These are phyloP conservation scores for Selenicereus undatus DNA, from an alignment of 148 eudicot genomes.

Conservation along the genomic window DNA sequence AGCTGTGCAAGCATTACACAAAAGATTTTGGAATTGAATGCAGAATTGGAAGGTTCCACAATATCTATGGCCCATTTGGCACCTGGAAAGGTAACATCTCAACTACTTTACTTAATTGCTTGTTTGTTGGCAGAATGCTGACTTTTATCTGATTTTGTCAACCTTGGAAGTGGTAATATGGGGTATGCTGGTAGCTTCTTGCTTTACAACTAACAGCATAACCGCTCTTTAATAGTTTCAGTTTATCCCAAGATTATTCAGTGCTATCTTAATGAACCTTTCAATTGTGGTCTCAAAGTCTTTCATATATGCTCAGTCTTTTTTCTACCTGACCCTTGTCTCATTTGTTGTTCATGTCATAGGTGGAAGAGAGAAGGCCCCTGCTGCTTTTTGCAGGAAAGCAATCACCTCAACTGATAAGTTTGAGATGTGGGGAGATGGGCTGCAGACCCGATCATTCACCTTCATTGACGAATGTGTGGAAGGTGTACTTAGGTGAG, in stretches of 20 bases:
- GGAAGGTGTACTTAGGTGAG: slow-evolving; percentile 55
- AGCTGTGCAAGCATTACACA: slow-evolving; percentile 59
- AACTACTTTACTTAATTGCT: background rate
- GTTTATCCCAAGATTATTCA: background rate
- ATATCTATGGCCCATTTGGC: slow-evolving; percentile 58
- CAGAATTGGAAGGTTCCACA: slow-evolving; percentile 56
- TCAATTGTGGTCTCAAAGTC: background rate
- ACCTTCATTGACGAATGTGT: slow-evolving; percentile 62
- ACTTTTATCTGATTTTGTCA: background rate
- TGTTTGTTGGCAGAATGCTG: background rate
- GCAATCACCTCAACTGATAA: slow-evolving; percentile 44
- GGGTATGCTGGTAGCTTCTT: background rate
- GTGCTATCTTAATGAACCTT: background rate
- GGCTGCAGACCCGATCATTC: slow-evolving; percentile 51
- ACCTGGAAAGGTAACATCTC: slow-evolving; percentile 50
- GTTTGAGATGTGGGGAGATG: slow-evolving; percentile 64
- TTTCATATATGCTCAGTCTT: background rate
- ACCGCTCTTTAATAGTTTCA: background rate
- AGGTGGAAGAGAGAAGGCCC: slow-evolving; percentile 62
- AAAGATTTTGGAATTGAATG: slow-evolving; percentile 55
- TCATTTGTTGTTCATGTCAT: background rate
- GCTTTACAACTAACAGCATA: background rate
- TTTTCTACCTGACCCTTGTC: background rate
- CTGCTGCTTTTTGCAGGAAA: slow-evolving; percentile 58
- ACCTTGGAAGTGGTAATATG: background rate